A percentile compares a stretch with the other conserved stretches of the same genome.
Evolutionary conservation across 2,329 filamentous ascomycete genomes (phyloP).

Genomic region (Hypoxylon sp.): DNA sequence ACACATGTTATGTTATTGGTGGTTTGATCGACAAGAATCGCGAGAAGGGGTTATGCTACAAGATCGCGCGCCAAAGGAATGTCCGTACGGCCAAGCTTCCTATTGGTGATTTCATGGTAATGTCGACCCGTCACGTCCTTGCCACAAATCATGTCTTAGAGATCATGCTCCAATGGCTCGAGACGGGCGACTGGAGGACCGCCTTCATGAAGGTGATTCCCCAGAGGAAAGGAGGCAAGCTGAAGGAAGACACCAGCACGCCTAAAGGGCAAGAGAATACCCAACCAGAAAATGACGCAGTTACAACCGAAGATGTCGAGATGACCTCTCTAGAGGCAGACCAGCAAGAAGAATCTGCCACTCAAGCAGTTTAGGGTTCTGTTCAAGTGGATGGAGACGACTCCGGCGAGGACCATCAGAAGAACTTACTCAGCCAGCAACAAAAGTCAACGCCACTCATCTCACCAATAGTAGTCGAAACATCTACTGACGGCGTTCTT

Average conservation of each 20-base stretch:
- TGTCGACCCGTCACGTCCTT: conserved; percentile 87
- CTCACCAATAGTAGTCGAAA: conserved; percentile 29
- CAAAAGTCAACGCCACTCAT: conserved; percentile 46
- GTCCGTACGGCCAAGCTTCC: conserved; percentile 92
- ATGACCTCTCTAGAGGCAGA: conserved; percentile 3
- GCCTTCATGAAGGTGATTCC: conserved; percentile 92
- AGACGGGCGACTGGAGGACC: conserved; percentile 89
- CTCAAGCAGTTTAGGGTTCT: conserved; percentile 4
- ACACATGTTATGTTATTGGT: conserved; percentile 93
- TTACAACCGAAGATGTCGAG: conserved; percentile 12
- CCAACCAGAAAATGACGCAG: conserved; percentile 1
- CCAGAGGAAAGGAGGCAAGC: conserved; percentile 84
- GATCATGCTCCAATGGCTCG: conserved; percentile 95
- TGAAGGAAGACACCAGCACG: conserved; percentile 64
- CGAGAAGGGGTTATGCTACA: conserved; percentile 94
- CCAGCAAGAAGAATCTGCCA: not conserved
- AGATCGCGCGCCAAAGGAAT: conserved; percentile 78
- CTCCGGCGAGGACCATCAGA: conserved; percentile 41
- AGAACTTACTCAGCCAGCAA: conserved; percentile 44
- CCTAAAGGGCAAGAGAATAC: conserved; percentile 32
- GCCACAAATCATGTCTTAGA: conserved; percentile 97
- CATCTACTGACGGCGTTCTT: not conserved
- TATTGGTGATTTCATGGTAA: conserved; percentile 94
- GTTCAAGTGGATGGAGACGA: conserved; percentile 44
- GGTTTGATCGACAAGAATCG: conserved; percentile 97